Evolutionary conservation across 306 rosid species (phyloP).

Genomic region (Dryas octopetala): DNA sequence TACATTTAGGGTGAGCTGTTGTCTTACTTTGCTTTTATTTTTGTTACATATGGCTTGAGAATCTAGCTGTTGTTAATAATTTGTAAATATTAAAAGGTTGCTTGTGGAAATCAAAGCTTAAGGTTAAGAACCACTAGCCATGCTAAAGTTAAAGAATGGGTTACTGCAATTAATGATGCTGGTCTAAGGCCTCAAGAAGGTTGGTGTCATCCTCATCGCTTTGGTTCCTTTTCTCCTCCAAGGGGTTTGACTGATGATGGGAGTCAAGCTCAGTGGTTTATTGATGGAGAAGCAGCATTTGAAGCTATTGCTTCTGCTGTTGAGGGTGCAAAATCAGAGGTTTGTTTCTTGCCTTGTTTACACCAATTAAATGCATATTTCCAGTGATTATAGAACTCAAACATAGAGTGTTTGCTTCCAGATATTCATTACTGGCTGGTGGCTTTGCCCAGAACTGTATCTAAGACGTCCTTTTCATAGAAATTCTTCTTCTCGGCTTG

Average conservation of each 20-base stretch:
- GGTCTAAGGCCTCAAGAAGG: slow-evolving; percentile 42
- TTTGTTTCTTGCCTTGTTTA: slow-evolving; percentile 2
- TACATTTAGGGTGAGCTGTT: slow-evolving; percentile 35
- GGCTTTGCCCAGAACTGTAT: slow-evolving; percentile 57
- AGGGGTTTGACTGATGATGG: slow-evolving; percentile 47
- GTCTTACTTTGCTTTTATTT: not conserved
- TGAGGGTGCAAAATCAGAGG: slow-evolving; percentile 52
- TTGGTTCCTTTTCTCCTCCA: slow-evolving; percentile 49
- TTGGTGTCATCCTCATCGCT: slow-evolving; percentile 49
- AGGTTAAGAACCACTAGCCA: slow-evolving; percentile 43
- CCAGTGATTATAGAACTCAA: slow-evolving; percentile 2
- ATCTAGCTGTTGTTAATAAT: not conserved
- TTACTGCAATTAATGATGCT: slow-evolving; percentile 41
- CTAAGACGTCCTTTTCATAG: slow-evolving; percentile 44
- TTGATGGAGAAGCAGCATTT: slow-evolving; percentile 47
- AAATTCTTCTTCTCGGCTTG: slow-evolving; percentile 44
- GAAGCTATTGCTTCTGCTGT: slow-evolving; percentile 52
- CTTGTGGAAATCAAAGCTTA: slow-evolving; percentile 33
- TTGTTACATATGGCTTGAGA: not conserved
- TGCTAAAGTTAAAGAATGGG: slow-evolving; percentile 43
- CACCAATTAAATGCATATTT: not conserved
- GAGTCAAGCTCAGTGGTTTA: slow-evolving; percentile 54
- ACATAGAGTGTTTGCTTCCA: slow-evolving; percentile 20
- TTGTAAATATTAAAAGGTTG: slow-evolving; percentile 34
- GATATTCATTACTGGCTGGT: slow-evolving; percentile 59